Evolutionary conservation across 768 basidiomycete genomes (phyloP).

Genomic region (Tricholoma saponaceum): DNA sequence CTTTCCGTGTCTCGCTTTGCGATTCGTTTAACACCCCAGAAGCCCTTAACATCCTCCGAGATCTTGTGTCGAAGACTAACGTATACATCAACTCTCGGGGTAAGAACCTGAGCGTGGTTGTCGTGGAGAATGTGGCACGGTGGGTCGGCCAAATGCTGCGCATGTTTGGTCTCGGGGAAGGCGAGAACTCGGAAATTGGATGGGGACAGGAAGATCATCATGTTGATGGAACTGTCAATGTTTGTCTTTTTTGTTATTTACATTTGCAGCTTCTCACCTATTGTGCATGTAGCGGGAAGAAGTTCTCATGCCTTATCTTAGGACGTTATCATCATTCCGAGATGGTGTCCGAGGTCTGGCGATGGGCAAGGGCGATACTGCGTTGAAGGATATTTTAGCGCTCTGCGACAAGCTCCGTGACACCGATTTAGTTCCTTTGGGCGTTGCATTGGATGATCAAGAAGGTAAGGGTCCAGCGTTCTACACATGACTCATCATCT

Average conservation of each 20-base stretch:
- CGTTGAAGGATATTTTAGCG: slow-evolving; percentile 76
- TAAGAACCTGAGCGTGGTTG: slow-evolving; percentile 52
- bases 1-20: slow-evolving; percentile 84
- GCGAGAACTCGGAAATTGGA: slow-evolving; percentile 64
- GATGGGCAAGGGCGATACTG: slow-evolving; percentile 60
- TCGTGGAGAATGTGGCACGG: slow-evolving; percentile 59
- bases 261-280: slow-evolving; percentile 7
- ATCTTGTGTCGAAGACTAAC: slow-evolving; percentile 82
- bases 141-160: slow-evolving; percentile 74
- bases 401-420: slow-evolving; percentile 91
- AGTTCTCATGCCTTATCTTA: slow-evolving; percentile 84
- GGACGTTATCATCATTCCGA: slow-evolving; percentile 83
- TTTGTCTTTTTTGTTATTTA: slow-evolving; percentile 27
- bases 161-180: slow-evolving; percentile 78
- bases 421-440: slow-evolving; percentile 85
- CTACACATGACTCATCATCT: background rate
- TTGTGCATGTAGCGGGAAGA: slow-evolving; percentile 63
- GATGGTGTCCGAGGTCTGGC: slow-evolving; percentile 84
- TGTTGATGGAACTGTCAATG: slow-evolving; percentile 44
- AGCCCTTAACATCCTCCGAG: slow-evolving; percentile 71
- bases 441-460: slow-evolving; percentile 95
- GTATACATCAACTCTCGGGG: slow-evolving; percentile 76
- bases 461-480: slow-evolving; percentile 53
- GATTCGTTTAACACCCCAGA: slow-evolving; percentile 96
- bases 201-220: slow-evolving; percentile 72